Conservation (phyloP, 2,329 filamentous ascomycete genomes). For the Amauroascus verrucosus region DNA sequence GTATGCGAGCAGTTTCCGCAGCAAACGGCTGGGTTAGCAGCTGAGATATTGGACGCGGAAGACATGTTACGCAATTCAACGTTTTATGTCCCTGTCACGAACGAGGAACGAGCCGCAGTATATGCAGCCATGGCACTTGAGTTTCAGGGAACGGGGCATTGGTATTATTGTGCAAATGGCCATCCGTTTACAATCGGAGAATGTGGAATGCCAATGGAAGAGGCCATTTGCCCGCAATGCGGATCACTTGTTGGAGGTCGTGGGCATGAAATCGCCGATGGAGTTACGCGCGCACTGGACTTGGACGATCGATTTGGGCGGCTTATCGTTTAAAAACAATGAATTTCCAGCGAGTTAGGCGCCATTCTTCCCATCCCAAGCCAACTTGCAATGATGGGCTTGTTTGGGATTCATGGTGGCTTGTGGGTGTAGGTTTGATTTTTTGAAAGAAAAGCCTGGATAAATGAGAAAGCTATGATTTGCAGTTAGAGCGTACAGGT, state of each 20-base stretch:
- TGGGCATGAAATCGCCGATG: conserved; percentile 41
- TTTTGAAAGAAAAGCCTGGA: neutral
- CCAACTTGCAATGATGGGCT: neutral
- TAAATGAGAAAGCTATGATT: neutral
- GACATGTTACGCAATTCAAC: conserved; percentile 38
- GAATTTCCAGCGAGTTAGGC: neutral
- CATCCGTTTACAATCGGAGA: conserved; percentile 53
- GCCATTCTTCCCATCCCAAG: neutral
- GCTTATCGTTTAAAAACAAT: neutral
- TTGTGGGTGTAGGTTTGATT: neutral
- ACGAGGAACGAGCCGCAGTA: conserved; percentile 44
- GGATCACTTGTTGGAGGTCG: conserved; percentile 47
- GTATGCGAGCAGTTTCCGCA: conserved; percentile 12
- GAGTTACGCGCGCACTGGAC: conserved; percentile 33
- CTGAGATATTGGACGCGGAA: conserved; percentile 40
- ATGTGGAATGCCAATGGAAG: conserved; percentile 56
- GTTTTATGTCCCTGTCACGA: conserved; percentile 43
- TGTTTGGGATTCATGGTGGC: neutral
- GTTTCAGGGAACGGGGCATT: conserved; percentile 39
- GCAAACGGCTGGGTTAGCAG: conserved; percentile 29
- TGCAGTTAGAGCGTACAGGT: neutral
- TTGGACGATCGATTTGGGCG: conserved; percentile 9
- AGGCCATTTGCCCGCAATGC: conserved; percentile 54
- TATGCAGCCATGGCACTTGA: conserved; percentile 44
- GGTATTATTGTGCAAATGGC: conserved; percentile 34